phyloP scores from a whole-genome alignment of 2,329 filamentous ascomycete species.

The Pseudogymnoascus sp. region DNA sequence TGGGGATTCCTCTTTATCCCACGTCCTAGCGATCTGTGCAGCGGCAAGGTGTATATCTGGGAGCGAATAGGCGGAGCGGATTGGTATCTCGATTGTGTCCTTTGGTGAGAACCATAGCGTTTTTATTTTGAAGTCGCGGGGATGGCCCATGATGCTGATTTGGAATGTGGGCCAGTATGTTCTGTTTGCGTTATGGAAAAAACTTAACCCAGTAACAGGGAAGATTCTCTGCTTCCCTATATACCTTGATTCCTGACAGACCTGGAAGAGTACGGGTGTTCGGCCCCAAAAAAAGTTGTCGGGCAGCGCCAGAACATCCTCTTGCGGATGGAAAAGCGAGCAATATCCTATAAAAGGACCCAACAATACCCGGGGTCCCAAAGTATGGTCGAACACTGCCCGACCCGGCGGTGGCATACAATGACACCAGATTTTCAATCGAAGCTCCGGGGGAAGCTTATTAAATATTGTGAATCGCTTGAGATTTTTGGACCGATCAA shows the following conservation, averaged over 20 bases:
- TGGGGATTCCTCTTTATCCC: neutral
- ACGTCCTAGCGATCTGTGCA: neutral
- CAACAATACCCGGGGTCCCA: neutral
- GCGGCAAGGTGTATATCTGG: neutral
- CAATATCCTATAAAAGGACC: neutral
- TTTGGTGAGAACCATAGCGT: neutral
- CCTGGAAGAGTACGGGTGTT: neutral
- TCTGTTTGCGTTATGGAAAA: neutral
- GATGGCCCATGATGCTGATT: neutral
- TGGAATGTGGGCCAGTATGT: neutral
- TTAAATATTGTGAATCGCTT: neutral
- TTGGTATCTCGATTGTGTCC: neutral
- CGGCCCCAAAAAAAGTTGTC: neutral
- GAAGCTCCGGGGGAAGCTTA: neutral
- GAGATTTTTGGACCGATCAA: neutral
- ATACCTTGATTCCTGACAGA: neutral
- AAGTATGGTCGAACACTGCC: neutral
- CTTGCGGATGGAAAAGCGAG: neutral
- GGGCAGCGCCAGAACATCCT: neutral
- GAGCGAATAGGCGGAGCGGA: neutral
- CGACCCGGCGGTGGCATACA: neutral
- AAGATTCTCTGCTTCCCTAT: neutral
- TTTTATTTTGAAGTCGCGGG: neutral
- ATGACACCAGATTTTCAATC: neutral
- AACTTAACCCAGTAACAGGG: neutral